Conservation (phyloP, 202 grass and related monocot species). For the Schoenoplectus tabernaemontani region DNA sequence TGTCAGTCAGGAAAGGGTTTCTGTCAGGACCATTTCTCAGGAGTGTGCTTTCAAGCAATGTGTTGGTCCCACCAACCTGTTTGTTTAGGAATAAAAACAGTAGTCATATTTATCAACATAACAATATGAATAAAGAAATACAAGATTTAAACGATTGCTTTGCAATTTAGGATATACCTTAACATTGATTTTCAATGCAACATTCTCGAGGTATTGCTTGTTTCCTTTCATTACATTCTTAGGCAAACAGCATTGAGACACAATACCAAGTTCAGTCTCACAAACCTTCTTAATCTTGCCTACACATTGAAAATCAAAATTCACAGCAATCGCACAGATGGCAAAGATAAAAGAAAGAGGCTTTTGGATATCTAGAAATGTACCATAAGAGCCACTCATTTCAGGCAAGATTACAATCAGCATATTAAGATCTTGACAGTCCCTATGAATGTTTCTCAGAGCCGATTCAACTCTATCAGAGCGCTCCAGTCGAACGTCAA, state of each 20-base stretch:
- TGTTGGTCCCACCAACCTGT: slow-evolving; percentile 71
- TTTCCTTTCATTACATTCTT: slow-evolving; percentile 23
- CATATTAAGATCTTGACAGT: slow-evolving; percentile 34
- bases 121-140: neutral
- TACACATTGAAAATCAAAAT: slow-evolving; percentile 33
- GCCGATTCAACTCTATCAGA: slow-evolving; percentile 38
- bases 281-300: slow-evolving; percentile 70
- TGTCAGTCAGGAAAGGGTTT: slow-evolving; percentile 48
- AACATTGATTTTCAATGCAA: slow-evolving; percentile 83
- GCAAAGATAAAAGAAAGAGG: neutral
- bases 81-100: neutral
- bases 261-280: slow-evolving; percentile 80
- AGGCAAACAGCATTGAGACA: slow-evolving; percentile 63
- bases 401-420: slow-evolving; percentile 69
- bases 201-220: slow-evolving; percentile 67
- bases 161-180: slow-evolving; percentile 45
- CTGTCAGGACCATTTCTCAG: neutral
- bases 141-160: neutral
- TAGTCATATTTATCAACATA: neutral
- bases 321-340: slow-evolving; percentile 5
- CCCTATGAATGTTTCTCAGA: slow-evolving; percentile 42
- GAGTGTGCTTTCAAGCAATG: slow-evolving; percentile 49
- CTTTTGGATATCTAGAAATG: neutral
- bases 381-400: slow-evolving; percentile 47
- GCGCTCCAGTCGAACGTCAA: slow-evolving; percentile 22